Evolutionary conservation across 1,284 basidiomycete species (phyloP).

Genomic region (Cutaneotrichosporon dermatis): DNA sequence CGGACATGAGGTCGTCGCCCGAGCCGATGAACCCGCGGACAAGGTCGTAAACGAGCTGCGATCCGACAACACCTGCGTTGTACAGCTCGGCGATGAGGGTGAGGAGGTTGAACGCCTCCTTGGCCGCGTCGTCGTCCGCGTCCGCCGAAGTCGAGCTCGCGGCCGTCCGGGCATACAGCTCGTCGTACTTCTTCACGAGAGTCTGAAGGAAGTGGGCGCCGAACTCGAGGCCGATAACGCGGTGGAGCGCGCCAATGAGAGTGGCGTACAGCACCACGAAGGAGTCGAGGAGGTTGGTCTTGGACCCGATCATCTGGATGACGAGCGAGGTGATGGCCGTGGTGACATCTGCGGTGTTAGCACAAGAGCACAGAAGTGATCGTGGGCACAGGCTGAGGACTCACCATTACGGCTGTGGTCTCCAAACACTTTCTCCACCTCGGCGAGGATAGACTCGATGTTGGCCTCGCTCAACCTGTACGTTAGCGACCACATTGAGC

Average conservation of each 20-base stretch:
- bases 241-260: constrained; percentile 77
- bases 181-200: constrained; percentile 26
- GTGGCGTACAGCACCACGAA: constrained; percentile 89
- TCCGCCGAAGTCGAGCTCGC: constrained; percentile 4
- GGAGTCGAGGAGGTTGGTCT: constrained; percentile 79
- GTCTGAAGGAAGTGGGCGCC: constrained; percentile 59
- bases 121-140: constrained; percentile 45
- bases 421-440: constrained; percentile 73
- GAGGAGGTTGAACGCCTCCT: constrained; percentile 84
- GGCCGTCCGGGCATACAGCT: not conserved
- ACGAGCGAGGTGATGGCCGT: constrained; percentile 72
- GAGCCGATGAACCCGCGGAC: constrained; percentile 70
- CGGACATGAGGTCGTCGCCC: constrained; percentile 53
- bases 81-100: constrained; percentile 87
- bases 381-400: too few relatives aligned
- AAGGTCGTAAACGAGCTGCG: constrained; percentile 81
- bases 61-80: constrained; percentile 90
- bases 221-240: constrained; percentile 83
- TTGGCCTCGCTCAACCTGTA: constrained; percentile 84
- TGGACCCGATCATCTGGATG: constrained; percentile 74
- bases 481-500: not conserved
- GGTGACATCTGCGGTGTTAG: constrained; percentile 65
- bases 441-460: constrained; percentile 70
- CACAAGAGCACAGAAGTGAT: too few relatives aligned
- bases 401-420: constrained; percentile 74